Percentiles rank a stretch among this genome's conserved stretches.
phyloP scores from a whole-genome alignment of 106 monocot genomes.

The Apostasia ramifera region DNA sequence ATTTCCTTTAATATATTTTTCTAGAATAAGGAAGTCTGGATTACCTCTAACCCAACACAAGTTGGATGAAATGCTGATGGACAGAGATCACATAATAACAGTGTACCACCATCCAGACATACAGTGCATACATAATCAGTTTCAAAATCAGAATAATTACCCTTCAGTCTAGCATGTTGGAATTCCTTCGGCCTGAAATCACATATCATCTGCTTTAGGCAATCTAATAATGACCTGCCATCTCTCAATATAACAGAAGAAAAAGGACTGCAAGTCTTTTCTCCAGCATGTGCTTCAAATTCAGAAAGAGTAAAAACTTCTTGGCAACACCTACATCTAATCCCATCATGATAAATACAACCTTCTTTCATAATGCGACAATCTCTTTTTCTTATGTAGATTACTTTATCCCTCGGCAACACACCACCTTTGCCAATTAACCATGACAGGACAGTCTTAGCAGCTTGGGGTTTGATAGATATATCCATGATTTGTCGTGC shows the following conservation, averaged over 20 bases:
- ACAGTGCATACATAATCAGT: slow-evolving; percentile 46
- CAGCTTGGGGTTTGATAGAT: neutral
- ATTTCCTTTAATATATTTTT: neutral
- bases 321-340: slow-evolving; percentile 44
- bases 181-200: slow-evolving; percentile 6
- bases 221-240: slow-evolving; percentile 33
- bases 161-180: slow-evolving; percentile 15
- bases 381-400: slow-evolving; percentile 26
- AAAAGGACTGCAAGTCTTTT: slow-evolving; percentile 20
- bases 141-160: slow-evolving; percentile 8
- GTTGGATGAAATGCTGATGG: slow-evolving; percentile 59
- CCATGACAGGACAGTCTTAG: slow-evolving; percentile 30
- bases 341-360: slow-evolving; percentile 31
- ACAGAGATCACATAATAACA: slow-evolving; percentile 65
- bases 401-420: slow-evolving; percentile 33
- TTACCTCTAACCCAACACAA: slow-evolving; percentile 58
- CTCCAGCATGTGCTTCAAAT: slow-evolving; percentile 47
- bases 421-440: slow-evolving; percentile 38
- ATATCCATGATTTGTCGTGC: neutral
- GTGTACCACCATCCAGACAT: slow-evolving; percentile 51
- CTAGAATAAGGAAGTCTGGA: neutral
- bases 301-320: slow-evolving; percentile 18
- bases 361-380: slow-evolving; percentile 26
- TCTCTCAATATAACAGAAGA: slow-evolving; percentile 31
- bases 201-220: slow-evolving; percentile 11